Percentiles rank a stretch among this genome's conserved stretches.
These are phyloP conservation scores for Fragaria ananassa DNA, from an alignment of 306 rosid species.

Conservation along the genomic window DNA sequence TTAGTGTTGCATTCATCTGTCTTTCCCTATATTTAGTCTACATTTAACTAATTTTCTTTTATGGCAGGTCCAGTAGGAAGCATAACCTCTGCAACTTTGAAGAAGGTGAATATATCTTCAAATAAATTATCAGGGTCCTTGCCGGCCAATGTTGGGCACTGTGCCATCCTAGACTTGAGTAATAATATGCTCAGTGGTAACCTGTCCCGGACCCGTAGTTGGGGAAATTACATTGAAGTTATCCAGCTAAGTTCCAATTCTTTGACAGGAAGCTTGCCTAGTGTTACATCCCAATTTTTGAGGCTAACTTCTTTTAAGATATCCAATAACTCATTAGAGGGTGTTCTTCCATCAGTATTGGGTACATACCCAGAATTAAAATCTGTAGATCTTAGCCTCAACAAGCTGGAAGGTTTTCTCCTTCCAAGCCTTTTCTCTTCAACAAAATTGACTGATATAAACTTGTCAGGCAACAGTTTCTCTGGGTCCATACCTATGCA, in stretches of 20 bases:
- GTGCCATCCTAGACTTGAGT: slow-evolving; percentile 64
- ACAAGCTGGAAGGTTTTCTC: slow-evolving; percentile 58
- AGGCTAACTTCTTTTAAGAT: slow-evolving; percentile 53
- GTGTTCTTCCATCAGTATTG: slow-evolving; percentile 55
- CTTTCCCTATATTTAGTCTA: neutral
- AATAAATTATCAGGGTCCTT: slow-evolving; percentile 68
- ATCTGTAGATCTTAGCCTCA: slow-evolving; percentile 65
- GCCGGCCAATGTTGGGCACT: slow-evolving; percentile 60
- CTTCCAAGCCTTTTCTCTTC: slow-evolving; percentile 53
- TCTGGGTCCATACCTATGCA: slow-evolving; percentile 53
- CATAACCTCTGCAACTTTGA: slow-evolving; percentile 65
- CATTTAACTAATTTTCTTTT: slow-evolving; percentile 13
- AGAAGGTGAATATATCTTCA: slow-evolving; percentile 71
- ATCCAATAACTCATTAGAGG: slow-evolving; percentile 65
- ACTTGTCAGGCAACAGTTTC: slow-evolving; percentile 60
- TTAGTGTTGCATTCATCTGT: neutral
- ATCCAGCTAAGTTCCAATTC: slow-evolving; percentile 63
- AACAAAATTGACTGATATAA: slow-evolving; percentile 52
- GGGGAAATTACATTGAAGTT: slow-evolving; percentile 78
- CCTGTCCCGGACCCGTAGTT: slow-evolving; percentile 55
- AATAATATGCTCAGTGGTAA: slow-evolving; percentile 61
- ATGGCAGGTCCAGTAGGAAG: slow-evolving; percentile 67
- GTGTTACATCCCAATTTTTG: slow-evolving; percentile 52
- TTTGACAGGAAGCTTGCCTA: slow-evolving; percentile 52
- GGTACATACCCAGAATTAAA: slow-evolving; percentile 63